phyloP scores from a whole-genome alignment of 305 asterid species.

The Fraxinus velutina region DNA sequence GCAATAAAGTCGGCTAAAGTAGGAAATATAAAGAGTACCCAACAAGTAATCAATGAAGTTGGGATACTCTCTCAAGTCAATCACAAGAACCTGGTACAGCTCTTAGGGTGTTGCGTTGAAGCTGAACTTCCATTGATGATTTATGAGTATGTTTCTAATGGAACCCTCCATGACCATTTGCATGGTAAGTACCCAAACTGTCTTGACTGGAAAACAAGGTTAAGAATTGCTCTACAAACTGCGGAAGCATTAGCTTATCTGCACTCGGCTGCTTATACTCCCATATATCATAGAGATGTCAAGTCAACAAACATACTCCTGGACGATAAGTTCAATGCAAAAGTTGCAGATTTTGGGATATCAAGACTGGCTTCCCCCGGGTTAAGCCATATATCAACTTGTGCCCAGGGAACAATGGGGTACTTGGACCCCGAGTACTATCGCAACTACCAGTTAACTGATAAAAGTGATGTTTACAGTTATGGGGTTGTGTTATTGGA shows the following conservation, averaged over 20 bases:
- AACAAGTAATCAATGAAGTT: constrained; percentile 44
- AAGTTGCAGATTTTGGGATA: constrained; percentile 48
- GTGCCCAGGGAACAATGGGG: constrained; percentile 48
- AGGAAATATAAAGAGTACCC: constrained; percentile 39
- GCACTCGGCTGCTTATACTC: constrained; percentile 43
- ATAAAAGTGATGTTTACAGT: constrained; percentile 47
- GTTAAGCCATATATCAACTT: constrained; percentile 42
- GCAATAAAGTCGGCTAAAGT: constrained; percentile 46
- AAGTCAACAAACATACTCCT: constrained; percentile 45
- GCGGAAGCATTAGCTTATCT: constrained; percentile 46
- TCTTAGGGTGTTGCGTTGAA: constrained; percentile 44
- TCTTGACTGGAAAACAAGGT: constrained; percentile 39
- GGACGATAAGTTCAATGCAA: constrained; percentile 36
- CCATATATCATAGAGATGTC: constrained; percentile 47
- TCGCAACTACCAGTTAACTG: constrained; percentile 38
- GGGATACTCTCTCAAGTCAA: constrained; percentile 49
- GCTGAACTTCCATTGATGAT: constrained; percentile 46
- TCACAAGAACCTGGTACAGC: constrained; percentile 41
- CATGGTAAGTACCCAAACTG: constrained; percentile 31
- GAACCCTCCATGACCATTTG: constrained; percentile 42
- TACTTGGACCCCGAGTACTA: constrained; percentile 46
- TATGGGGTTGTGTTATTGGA: constrained; percentile 45
- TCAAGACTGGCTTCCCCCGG: constrained; percentile 46
- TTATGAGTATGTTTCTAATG: constrained; percentile 41
- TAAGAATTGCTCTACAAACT: constrained; percentile 37